A percentile compares a stretch with the other conserved stretches of the same genome.
Conservation (phyloP, 805 yeast genomes). For the Phaffomyces thermotolerans region DNA sequence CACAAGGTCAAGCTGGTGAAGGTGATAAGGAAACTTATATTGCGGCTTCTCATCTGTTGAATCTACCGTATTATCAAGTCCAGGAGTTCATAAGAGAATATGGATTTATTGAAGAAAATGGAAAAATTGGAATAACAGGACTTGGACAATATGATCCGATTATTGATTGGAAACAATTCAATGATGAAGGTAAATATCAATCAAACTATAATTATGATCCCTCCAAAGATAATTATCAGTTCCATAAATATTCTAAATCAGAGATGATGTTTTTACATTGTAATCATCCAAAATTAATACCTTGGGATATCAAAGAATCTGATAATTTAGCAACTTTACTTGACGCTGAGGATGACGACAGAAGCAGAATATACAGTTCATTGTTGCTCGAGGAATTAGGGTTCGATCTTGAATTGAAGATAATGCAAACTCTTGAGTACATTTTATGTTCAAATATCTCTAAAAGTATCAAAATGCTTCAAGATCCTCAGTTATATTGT, state of each 20-base stretch:
- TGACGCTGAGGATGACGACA: slow-evolving; percentile 6
- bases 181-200: not conserved
- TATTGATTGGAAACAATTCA: not conserved
- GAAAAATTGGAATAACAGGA: not conserved
- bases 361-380: slow-evolving; percentile 17
- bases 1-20: slow-evolving; percentile 62
- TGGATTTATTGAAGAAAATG: not conserved
- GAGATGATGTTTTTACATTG: slow-evolving; percentile 22
- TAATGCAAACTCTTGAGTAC: slow-evolving; percentile 19
- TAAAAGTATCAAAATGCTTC: not conserved
- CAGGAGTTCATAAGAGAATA: not conserved
- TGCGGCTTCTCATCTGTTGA: slow-evolving; percentile 53
- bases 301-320: slow-evolving; percentile 24
- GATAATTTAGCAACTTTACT: slow-evolving; percentile 9
- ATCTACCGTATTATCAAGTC: slow-evolving; percentile 31
- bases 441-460: not conserved
- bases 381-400: slow-evolving; percentile 19
- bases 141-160: not conserved
- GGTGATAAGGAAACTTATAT: slow-evolving; percentile 77
- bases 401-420: slow-evolving; percentile 23
- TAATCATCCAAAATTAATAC: slow-evolving; percentile 24
- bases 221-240: slow-evolving; percentile 13
- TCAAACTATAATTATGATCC: not conserved
- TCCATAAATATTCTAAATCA: slow-evolving; percentile 15
- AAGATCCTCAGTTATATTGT: not conserved